Conservation (phyloP, 441 rosid genomes). For the Omphalea diandra region DNA sequence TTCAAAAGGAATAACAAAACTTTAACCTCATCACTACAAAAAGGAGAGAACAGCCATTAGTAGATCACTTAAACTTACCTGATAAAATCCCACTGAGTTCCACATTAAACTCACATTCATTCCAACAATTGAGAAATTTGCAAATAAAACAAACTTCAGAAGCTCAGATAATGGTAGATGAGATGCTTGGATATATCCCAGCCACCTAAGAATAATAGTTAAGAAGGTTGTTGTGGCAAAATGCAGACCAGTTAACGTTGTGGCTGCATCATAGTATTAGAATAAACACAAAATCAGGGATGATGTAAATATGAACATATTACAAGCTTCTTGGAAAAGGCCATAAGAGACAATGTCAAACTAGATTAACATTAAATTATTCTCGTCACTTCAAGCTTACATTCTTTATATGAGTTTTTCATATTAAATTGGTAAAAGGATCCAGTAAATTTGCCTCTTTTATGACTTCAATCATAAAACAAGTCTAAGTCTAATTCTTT, state of each 20-base stretch:
- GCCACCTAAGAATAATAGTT: constrained; percentile 72
- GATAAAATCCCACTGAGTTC: constrained; percentile 98
- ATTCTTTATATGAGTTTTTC: neutral
- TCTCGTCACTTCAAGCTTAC: neutral
- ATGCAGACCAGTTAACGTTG: constrained; percentile 95
- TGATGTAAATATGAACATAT: neutral
- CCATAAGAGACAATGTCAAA: neutral
- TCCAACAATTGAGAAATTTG: no score
- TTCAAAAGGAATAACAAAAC: neutral
- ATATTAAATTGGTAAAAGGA: neutral
- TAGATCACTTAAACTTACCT: constrained; percentile 45
- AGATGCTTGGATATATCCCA: constrained; percentile 82
- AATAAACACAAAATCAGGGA: constrained; percentile 27
- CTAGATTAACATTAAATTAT: neutral
- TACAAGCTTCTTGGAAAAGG: neutral
- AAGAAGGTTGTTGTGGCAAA: constrained; percentile 85
- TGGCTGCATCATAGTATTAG: constrained; percentile 57
- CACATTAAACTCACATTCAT: constrained; percentile 99
- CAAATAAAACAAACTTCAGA: constrained; percentile 77
- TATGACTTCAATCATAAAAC: neutral
- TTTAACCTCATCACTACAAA: constrained; percentile 17
- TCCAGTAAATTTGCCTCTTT: neutral
- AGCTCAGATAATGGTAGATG: constrained; percentile 74
- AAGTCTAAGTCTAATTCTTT: constrained; percentile 1
- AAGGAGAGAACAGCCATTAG: neutral